Conservation (phyloP, 345 rosid genomes). For the Garcia nutans region DNA sequence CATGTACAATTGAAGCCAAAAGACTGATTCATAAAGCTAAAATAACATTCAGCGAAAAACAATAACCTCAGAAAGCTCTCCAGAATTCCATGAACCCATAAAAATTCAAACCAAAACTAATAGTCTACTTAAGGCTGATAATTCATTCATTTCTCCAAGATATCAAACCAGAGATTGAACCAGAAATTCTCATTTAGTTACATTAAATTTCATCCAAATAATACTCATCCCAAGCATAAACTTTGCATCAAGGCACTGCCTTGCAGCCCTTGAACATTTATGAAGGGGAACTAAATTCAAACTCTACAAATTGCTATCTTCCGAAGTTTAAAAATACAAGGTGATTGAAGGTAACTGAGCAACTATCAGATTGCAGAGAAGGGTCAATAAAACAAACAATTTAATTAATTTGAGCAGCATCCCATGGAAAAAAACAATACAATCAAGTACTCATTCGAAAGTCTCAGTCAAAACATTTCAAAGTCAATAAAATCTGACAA, state of each 20-base stretch:
- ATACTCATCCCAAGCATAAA: background rate
- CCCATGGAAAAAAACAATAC: background rate
- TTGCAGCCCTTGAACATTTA: background rate
- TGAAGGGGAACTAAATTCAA: background rate
- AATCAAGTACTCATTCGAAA: constrained; percentile 8
- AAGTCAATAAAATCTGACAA: background rate
- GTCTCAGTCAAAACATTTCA: constrained; percentile 3
- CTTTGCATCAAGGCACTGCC: background rate
- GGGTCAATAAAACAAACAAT: background rate
- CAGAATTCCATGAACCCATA: background rate
- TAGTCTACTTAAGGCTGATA: background rate
- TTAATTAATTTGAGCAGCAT: background rate
- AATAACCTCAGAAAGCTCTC: background rate
- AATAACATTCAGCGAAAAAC: background rate
- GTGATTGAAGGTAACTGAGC: too few relatives aligned
- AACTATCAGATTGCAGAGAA: background rate
- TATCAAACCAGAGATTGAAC: background rate
- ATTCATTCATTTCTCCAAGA: background rate
- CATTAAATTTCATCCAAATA: background rate
- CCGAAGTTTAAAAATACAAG: background rate
- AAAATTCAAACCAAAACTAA: background rate
- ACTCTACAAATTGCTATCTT: background rate
- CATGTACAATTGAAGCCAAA: background rate
- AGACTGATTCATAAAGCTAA: background rate
- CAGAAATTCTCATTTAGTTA: background rate